phyloP scores from a whole-genome alignment of 768 basidiomycete species.

The Crucibulum laeve region DNA sequence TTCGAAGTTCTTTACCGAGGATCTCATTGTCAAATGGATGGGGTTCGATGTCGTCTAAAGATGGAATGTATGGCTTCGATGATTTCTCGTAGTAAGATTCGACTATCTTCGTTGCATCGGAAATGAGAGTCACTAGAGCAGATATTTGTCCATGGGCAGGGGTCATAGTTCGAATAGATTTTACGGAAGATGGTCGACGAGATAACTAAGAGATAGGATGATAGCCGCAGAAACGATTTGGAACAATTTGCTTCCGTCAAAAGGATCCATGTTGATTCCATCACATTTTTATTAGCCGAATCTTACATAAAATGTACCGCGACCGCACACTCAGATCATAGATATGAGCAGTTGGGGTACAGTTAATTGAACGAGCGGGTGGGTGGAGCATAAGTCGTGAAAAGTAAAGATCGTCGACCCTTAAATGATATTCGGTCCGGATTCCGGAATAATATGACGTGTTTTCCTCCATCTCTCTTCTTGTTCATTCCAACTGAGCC shows the following conservation, averaged over 20 bases:
- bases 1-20: constrained; percentile 16
- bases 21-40: constrained; percentile 29
- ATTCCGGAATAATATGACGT: no score
- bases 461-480: no score
- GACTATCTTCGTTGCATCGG: constrained; percentile 12
- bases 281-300: no score
- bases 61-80: constrained; percentile 16
- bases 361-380: no score
- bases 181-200: background rate
- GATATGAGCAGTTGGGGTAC: no score
- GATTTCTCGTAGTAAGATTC: constrained; percentile 9
- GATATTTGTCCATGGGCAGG: constrained; percentile 5
- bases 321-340: no score
- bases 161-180: background rate
- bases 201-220: no score
- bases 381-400: no score
- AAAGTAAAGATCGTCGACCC: no score
- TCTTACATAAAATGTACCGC: no score
- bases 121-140: constrained; percentile 15
- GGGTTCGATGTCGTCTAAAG: constrained; percentile 25
- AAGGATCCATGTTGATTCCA: background rate
- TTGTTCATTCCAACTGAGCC: no score
- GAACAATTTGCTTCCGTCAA: background rate
- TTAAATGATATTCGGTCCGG: no score
- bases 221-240: background rate